phyloP scores from a whole-genome alignment of 257 asterid species.

The Cordia subcordata region DNA sequence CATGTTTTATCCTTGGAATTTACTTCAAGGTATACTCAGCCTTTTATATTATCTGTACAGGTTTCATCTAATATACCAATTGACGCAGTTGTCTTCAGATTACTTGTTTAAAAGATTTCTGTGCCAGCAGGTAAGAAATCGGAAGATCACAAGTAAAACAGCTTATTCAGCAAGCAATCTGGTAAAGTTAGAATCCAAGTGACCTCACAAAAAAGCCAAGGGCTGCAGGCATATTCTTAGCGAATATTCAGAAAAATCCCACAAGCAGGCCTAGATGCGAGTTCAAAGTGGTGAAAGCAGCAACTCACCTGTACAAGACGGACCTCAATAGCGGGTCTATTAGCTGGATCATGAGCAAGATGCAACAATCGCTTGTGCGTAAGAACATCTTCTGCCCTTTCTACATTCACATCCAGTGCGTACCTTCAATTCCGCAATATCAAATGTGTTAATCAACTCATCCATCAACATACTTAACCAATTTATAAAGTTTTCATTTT shows the following conservation, averaged over 20 bases:
- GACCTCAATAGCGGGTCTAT: conserved; percentile 89
- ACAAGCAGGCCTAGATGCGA: not conserved
- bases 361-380: conserved; percentile 77
- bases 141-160: not conserved
- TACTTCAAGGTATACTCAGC: too few relatives aligned
- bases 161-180: not conserved
- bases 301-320: conserved; percentile 84
- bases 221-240: too few relatives aligned
- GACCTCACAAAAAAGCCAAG: not conserved
- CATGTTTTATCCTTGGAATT: too few relatives aligned
- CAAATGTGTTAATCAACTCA: conserved; percentile 16
- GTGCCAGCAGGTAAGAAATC: not conserved
- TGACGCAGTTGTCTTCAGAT: not conserved
- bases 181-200: not conserved
- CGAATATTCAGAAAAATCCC: too few relatives aligned
- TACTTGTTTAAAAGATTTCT: not conserved
- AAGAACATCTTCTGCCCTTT: conserved; percentile 94
- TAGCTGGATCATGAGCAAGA: conserved; percentile 81
- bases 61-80: not conserved
- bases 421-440: conserved; percentile 50
- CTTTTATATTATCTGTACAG: too few relatives aligned
- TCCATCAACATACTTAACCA: too few relatives aligned
- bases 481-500: not conserved
- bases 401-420: conserved; percentile 93
- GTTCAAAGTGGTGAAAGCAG: not conserved